Evolutionary conservation across 805 yeast genomes (phyloP), one percentile per base, ranked within the genome.

Genomic region (Myxozyma mucilagina): DNA sequence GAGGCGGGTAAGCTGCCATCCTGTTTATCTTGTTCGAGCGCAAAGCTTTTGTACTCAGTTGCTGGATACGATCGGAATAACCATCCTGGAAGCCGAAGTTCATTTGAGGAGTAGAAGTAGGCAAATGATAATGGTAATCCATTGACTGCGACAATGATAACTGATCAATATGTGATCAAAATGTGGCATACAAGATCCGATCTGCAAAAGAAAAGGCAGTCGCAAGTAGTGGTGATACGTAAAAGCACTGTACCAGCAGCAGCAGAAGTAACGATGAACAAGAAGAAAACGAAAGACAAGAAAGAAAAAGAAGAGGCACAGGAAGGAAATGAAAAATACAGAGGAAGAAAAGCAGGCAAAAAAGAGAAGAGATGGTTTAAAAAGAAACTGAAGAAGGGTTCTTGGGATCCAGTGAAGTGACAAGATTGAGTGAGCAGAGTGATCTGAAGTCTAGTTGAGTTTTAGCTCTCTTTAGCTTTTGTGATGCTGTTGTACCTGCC

Each of bases 1-100:
- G 42, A 10, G 64, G 61, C 10, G 64, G 55, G 14, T 57, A 48
- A 36, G 56, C 48, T 24, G 64, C 52, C 18, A 60, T 18, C 10
- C 47, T 6, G 52, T 20, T 24, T 14, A 13, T 42, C 36, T 29
- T 53, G 45, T 60, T 43, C 64, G 57, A 14, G 53, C 61, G 13
- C 57, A 50, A 10, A 51, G 20, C 29, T 24, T 57, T 60, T 10
- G 44, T 24, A 13, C 43, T 35, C 45, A 39, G 47, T 5, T 24
- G 53, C 51, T 29, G 35, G 45, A 31, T 31, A 31, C n/a, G 29
- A 24, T 24, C 29, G 4, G 29, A 31, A 9, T 29, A 18, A 13
- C 31, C 35, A 44, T 32, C 14, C 14, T 39, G 47, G 38, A 18
- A 34, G 35, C 18, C n/a, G 50, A 18, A 34, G 50, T 47, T 18